Percentiles rank a stretch among this genome's conserved stretches.
Conservation (phyloP, 129 eudicot genomes). For the Escallonia rubra region DNA sequence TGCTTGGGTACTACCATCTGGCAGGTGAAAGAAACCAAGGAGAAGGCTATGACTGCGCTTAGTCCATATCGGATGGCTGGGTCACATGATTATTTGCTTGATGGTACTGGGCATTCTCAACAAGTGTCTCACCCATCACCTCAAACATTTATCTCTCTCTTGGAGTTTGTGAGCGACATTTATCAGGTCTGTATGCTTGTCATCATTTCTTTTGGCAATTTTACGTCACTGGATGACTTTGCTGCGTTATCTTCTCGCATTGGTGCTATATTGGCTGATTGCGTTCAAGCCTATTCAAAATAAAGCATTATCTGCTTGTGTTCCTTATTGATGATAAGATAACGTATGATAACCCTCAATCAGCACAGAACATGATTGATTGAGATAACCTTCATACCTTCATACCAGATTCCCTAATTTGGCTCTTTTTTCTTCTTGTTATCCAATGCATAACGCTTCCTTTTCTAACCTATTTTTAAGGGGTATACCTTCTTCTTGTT, state of each 20-base stretch:
- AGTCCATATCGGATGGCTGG: constrained; percentile 61
- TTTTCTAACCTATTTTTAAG: background rate
- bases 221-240: background rate
- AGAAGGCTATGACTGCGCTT: constrained; percentile 75
- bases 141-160: constrained; percentile 74
- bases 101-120: constrained; percentile 39
- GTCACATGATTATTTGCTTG: constrained; percentile 41
- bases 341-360: background rate
- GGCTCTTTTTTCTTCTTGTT: background rate
- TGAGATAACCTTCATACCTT: too few relatives aligned
- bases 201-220: background rate
- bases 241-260: background rate
- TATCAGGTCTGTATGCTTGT: constrained; percentile 58
- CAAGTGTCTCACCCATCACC: constrained; percentile 41
- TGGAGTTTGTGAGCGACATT: constrained; percentile 93
- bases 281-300: background rate
- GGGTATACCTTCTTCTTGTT: background rate
- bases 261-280: background rate
- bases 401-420: background rate
- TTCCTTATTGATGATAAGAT: background rate
- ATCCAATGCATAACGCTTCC: too few relatives aligned
- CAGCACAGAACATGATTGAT: too few relatives aligned
- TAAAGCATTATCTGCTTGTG: background rate
- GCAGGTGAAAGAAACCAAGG: constrained; percentile 90
- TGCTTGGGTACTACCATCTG: constrained; percentile 12